phyloP scores from a whole-genome alignment of 441 rosid genomes.

The Daphne laureola region DNA sequence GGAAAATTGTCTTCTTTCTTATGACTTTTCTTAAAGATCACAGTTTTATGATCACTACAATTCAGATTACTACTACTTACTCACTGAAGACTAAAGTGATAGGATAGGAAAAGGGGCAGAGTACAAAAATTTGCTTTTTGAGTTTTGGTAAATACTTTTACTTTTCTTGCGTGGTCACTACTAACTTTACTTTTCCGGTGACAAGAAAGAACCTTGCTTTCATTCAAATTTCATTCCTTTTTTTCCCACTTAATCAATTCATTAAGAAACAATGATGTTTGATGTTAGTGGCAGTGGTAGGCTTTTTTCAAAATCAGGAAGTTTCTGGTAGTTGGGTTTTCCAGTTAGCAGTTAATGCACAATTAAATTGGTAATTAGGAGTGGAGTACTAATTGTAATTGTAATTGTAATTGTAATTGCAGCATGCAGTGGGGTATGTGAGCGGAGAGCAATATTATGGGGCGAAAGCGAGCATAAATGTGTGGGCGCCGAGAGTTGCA shows the following conservation, averaged over 20 bases:
- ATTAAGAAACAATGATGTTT: too few species aligned
- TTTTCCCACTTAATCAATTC: too few species aligned
- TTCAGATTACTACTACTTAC: not conserved
- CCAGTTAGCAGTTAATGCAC: constrained; percentile 5
- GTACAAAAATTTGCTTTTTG: constrained; percentile 26
- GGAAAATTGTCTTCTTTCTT: constrained; percentile 14
- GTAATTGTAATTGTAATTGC: constrained; percentile 6
- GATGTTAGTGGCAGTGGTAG: too few species aligned
- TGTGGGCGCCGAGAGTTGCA: constrained; percentile 77
- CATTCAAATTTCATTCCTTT: too few species aligned
- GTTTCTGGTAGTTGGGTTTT: not conserved
- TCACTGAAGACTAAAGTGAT: too few species aligned
- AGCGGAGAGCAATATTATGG: constrained; percentile 83
- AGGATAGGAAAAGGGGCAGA: constrained; percentile 17
- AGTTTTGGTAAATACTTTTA: not conserved
- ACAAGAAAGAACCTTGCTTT: too few species aligned
- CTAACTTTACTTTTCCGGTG: not conserved
- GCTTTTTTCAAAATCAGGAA: too few species aligned
- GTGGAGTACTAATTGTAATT: too few species aligned
- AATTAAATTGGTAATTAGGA: not conserved
- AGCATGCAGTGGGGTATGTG: constrained; percentile 99
- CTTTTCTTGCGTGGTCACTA: too few species aligned
- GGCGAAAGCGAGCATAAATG: constrained; percentile 93
- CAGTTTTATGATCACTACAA: not conserved
- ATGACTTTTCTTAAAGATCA: constrained; percentile 7